Base-by-base conservation (phyloP, 2,329 filamentous ascomycete species). In the Talaromyces sp. region DNA sequence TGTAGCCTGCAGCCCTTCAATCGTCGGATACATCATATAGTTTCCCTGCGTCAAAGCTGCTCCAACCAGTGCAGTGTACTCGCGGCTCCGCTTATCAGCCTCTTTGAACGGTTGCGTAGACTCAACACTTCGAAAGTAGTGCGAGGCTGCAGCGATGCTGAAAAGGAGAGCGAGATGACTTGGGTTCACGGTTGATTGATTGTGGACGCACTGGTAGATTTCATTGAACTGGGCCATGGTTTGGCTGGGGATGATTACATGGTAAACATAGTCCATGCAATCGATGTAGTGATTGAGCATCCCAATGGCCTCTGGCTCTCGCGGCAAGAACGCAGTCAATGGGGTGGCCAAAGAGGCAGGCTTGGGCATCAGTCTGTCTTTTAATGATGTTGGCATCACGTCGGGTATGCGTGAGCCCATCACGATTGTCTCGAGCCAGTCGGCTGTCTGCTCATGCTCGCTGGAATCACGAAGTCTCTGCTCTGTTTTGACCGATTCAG, bases 261-360 rank as follows among this genome's bases (percentile, higher is more conserved):
- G 73, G 58, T 77, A 75, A 4, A 74, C 65, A 27, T 69, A 73
- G 56, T 71, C 68, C 41, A 77, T 67, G 43, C 73, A 68, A 1
- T 65, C 58, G n/a, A 63, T 64, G 55, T 76, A 77, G 56, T 70
- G 72, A 9, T 66, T 64, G 26, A 77, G 67, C 0, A 76, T 63
- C 7, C 61, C 38, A 17, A 69, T 26, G 3, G 72, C 67, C 54
- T 75, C 69, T 5, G 64, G n/a, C 24, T 71, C 66, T 0, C 65
- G 27, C 0, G 75, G 75, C 0, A 76, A 58, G 35, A 64, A 70
- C 0, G 62, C 59, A 0, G 60, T 51, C 9, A 72, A 54, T 7
- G 68, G 54, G 2, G 70, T 57, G 0, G 63, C 64, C 10, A 64
- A 58, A 3, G 68, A 67, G 17, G 60, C 48, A 19, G 51, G 32